Base-by-base conservation (phyloP, 2,329 filamentous ascomycete species). In the Fusarium sp. region DNA sequence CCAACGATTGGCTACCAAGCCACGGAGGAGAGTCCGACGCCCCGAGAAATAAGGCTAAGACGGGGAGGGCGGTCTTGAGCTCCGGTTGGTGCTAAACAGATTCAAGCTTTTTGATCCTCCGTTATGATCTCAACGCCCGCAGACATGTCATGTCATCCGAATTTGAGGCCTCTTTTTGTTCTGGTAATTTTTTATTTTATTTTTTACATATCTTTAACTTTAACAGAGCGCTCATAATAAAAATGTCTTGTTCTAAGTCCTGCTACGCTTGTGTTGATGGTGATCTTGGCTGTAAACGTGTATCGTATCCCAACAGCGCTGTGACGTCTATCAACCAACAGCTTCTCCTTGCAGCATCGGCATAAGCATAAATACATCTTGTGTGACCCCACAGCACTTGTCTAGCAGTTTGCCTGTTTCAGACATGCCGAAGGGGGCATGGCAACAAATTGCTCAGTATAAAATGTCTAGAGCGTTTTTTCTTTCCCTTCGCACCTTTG, bases 151-250 rank as follows among this genome's bases (percentile, higher is more conserved):
- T 33, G 30, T 24, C 30, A 35, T 15, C 4, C 6, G 0, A 50
- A 35, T 18, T 24, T 33, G 47, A 50, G 47, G n/a, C 22, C 30
- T 24, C 30, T 30, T 3, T 50, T 33, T n/a, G 44, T 8, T 4
- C 24, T 10, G 7, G 9, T 11, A 24, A 4, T 33, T 20, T 30
- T 6, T 18, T 13, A 1, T n/a, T n/a, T n/a, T n/a, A n/a, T n/a
- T n/a, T n/a, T n/a, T n/a, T 3, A 24, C 20, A 14, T 24, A 1
- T 14, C 0, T 31, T n/a, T 20, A 30, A 6, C 7, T 3, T 31
- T 5, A 48, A 31, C 28, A 12, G 11, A 31, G 5, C 7, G 15
- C 11, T 10, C 11, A 9, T 31, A 7, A 12, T 18, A 18, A n/a
- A 13, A 4, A 6, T 6, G 22, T 22, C 7, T n/a, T 48, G 7